These are phyloP conservation scores for Bipolaris gigantea DNA, from an alignment of 2,329 filamentous ascomycete species.

Conservation along the genomic window DNA sequence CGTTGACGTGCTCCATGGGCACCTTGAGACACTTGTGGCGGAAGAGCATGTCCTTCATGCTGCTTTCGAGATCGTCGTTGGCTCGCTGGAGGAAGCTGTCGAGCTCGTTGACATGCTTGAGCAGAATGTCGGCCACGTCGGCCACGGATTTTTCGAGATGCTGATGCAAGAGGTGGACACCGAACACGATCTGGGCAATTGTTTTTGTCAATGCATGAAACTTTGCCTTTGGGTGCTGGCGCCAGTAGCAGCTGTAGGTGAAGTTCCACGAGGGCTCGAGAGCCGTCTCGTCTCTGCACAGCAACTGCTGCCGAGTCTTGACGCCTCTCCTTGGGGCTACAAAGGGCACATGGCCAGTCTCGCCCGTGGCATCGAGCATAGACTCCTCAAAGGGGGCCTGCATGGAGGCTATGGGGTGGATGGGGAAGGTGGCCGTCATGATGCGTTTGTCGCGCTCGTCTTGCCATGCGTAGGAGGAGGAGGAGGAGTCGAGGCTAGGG, in stretches of 20 bases:
- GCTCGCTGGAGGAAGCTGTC: slow-evolving; percentile 87
- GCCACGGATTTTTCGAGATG: slow-evolving; percentile 84
- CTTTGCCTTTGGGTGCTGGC: slow-evolving; percentile 71
- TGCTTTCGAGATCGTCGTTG: slow-evolving; percentile 79
- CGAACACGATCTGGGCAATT: slow-evolving; percentile 89
- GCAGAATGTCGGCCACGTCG: slow-evolving; percentile 85
- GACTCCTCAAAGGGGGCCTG: slow-evolving; percentile 84
- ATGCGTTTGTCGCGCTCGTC: slow-evolving; percentile 39
- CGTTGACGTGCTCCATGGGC: slow-evolving; percentile 77
- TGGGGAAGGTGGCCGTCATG: slow-evolving; percentile 48
- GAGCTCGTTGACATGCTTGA: slow-evolving; percentile 90
- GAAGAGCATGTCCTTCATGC: slow-evolving; percentile 69
- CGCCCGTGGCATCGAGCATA: slow-evolving; percentile 66
- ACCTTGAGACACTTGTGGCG: slow-evolving; percentile 79
- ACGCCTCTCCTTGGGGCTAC: slow-evolving; percentile 48
- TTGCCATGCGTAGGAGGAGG: slow-evolving; percentile 37
- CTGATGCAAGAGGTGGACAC: slow-evolving; percentile 83
- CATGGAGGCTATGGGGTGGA: slow-evolving; percentile 74
- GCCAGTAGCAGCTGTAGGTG: slow-evolving; percentile 74
- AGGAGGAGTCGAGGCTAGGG: slow-evolving; percentile 18
- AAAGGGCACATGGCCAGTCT: slow-evolving; percentile 38
- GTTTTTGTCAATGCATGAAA: slow-evolving; percentile 90
- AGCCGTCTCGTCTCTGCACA: slow-evolving; percentile 66
- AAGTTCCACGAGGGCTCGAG: slow-evolving; percentile 68
- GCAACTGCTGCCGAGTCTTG: slow-evolving; percentile 40